Evolutionary conservation across 2,329 filamentous ascomycete genomes (phyloP).

Genomic region (Pseudofabraea citricarpa): DNA sequence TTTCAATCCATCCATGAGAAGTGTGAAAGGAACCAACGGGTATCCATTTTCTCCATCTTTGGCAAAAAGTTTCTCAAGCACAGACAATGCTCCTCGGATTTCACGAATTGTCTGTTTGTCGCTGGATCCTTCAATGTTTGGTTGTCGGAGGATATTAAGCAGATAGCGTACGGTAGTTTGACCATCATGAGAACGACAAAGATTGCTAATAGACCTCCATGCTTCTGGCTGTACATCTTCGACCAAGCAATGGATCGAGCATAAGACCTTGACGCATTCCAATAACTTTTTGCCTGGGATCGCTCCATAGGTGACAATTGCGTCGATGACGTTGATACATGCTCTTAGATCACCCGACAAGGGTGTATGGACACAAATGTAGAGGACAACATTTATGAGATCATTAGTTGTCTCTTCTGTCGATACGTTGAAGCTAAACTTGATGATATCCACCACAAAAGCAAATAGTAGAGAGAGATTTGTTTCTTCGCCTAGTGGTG

Average conservation of each 20-base stretch:
- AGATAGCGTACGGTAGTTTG: conserved; percentile 63
- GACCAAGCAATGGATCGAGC: conserved; percentile 66
- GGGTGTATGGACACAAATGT: conserved; percentile 65
- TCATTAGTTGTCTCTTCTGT: conserved; percentile 55
- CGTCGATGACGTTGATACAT: conserved; percentile 64
- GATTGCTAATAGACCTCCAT: conserved; percentile 66
- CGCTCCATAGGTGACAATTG: conserved; percentile 66
- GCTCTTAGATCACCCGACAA: conserved; percentile 59
- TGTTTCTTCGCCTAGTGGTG: conserved; percentile 47
- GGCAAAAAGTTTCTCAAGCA: conserved; percentile 57
- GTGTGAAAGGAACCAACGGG: conserved; percentile 51
- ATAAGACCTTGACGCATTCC: conserved; percentile 65
- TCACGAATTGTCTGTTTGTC: conserved; percentile 50
- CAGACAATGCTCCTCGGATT: conserved; percentile 57
- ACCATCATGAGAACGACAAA: conserved; percentile 70
- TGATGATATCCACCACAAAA: conserved; percentile 64
- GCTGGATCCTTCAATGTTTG: conserved; percentile 38
- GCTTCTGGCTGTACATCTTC: conserved; percentile 54
- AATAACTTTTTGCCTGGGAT: conserved; percentile 60
- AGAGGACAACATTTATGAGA: conserved; percentile 57
- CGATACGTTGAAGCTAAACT: conserved; percentile 69
- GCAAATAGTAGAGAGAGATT: conserved; percentile 60
- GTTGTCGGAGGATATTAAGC: conserved; percentile 54
- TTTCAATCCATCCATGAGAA: conserved; percentile 53
- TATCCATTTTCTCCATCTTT: conserved; percentile 57